A percentile compares a stretch with the other conserved stretches of the same genome.
phyloP scores from a whole-genome alignment of 2,329 filamentous ascomycete species.

The Ophiostoma tasmaniense region DNA sequence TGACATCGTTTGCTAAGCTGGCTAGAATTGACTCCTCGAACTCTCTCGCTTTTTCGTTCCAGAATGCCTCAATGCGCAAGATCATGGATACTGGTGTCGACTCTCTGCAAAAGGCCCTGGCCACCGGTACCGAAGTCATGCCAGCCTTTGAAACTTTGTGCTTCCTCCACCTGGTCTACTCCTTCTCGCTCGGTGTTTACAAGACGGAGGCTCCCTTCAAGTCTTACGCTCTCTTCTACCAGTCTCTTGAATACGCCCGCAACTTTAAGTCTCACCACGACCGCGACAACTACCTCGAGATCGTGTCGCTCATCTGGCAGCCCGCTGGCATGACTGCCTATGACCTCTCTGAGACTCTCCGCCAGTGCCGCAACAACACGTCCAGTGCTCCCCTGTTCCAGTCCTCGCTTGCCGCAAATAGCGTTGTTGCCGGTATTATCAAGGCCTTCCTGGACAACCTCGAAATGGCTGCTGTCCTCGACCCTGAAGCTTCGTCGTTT shows the following conservation, averaged over 20 bases:
- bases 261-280: constrained; percentile 32
- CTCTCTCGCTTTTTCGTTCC: constrained; percentile 34
- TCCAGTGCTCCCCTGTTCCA: constrained; percentile 20
- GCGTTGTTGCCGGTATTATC: constrained; percentile 35
- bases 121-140: constrained; percentile 31
- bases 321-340: constrained; percentile 30
- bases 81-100: constrained; percentile 37
- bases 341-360: constrained; percentile 27
- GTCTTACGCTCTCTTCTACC: constrained; percentile 37
- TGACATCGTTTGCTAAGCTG: constrained; percentile 37
- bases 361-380: constrained; percentile 19
- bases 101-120: constrained; percentile 30
- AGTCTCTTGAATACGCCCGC: constrained; percentile 38
- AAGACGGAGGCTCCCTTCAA: constrained; percentile 29
- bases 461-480: constrained; percentile 36
- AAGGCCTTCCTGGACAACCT: constrained; percentile 46
- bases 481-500: constrained; percentile 14
- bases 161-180: constrained; percentile 44
- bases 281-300: constrained; percentile 33
- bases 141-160: constrained; percentile 40
- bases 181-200: constrained; percentile 40
- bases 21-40: constrained; percentile 30
- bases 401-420: constrained; percentile 19
- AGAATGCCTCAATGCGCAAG: constrained; percentile 30
- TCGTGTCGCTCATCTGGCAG: constrained; percentile 42